Conservation (phyloP, 169 alveolate species). For the Cryptosporidium viatorum region DNA sequence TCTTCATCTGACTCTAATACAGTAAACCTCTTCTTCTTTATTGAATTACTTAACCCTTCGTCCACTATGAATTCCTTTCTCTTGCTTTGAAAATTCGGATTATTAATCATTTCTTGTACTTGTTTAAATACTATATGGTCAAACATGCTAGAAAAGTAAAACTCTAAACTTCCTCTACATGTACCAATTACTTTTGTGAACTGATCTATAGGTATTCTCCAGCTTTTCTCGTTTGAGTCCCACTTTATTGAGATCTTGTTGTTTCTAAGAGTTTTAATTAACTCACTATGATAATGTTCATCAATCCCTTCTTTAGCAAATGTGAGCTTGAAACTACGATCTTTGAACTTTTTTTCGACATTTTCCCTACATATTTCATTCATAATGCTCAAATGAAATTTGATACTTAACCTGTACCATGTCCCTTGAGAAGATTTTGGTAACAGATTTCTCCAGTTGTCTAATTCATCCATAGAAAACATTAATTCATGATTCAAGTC, state of each 20-base stretch:
- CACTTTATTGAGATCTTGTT: conserved; percentile 24
- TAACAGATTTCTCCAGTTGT: conserved; percentile 30
- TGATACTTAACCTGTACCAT: conserved; percentile 33
- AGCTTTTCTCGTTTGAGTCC: conserved; percentile 22
- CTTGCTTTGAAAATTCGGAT: neutral
- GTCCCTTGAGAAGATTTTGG: conserved; percentile 43
- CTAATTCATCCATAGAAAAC: neutral
- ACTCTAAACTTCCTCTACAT: conserved; percentile 24
- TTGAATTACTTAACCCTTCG: neutral
- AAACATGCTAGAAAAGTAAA: conserved; percentile 4
- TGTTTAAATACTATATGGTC: conserved; percentile 9
- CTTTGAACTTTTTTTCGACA: neutral
- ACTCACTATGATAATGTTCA: conserved; percentile 21
- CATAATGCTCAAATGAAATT: conserved; percentile 8
- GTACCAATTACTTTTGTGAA: conserved; percentile 21
- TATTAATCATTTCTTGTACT: neutral
- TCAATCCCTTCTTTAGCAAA: neutral
- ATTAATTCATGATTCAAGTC: neutral
- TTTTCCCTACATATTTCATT: neutral
- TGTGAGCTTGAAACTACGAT: neutral
- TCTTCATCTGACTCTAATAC: neutral
- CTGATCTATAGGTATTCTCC: conserved; percentile 32
- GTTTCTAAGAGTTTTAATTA: conserved; percentile 21
- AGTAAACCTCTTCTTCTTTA: neutral
- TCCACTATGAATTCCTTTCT: neutral